phyloP scores from a whole-genome alignment of 2,329 filamentous ascomycete species.

The Botrytis fabae region DNA sequence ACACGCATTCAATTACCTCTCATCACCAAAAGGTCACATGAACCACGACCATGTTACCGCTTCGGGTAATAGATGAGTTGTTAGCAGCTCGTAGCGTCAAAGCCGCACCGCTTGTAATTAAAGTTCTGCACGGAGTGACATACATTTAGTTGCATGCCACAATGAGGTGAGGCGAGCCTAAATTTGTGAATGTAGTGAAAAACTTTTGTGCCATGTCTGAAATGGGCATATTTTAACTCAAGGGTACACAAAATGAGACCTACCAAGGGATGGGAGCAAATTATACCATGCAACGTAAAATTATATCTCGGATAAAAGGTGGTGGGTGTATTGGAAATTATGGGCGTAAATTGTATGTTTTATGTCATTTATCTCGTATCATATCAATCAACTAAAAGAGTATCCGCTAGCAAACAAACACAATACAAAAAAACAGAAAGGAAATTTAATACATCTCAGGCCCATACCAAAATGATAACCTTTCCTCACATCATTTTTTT shows the following conservation, averaged over 20 bases:
- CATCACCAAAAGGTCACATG: no score
- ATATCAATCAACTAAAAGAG: background rate
- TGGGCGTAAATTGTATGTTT: background rate
- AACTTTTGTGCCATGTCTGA: background rate
- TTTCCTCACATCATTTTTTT: background rate
- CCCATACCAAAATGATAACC: background rate
- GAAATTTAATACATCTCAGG: background rate
- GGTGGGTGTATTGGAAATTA: no score
- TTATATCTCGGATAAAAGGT: background rate
- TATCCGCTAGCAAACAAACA: constrained; percentile 15
- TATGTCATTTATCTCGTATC: constrained; percentile 13
- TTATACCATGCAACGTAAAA: background rate
- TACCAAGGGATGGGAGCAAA: background rate
- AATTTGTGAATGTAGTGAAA: background rate
- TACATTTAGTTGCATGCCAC: background rate
- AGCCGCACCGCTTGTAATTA: no score
- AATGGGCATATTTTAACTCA: background rate
- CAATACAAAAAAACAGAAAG: background rate
- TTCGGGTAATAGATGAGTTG: background rate
- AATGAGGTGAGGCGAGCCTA: background rate
- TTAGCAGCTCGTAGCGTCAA: constrained; percentile 3
- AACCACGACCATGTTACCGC: background rate
- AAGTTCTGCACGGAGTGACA: background rate
- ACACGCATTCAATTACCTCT: background rate
- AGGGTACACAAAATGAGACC: background rate